These are phyloP conservation scores for Paramecium sonneborni DNA, from an alignment of 73 alveolate genomes.

Conservation along the genomic window DNA sequence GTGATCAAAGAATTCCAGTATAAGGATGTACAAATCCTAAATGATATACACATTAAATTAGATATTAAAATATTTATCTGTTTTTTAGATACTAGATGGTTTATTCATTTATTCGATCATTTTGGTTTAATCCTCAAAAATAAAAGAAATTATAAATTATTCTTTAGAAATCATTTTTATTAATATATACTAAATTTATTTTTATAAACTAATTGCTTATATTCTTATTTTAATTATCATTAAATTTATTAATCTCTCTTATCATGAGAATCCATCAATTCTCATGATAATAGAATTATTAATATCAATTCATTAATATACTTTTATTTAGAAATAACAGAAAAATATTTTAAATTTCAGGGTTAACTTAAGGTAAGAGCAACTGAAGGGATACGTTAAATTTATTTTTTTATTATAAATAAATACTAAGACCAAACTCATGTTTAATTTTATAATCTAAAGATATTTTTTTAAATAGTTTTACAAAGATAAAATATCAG, in stretches of 20 bases:
- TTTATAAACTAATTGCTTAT: too few relatives aligned
- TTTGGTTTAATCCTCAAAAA: not conserved
- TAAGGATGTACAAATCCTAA: not conserved
- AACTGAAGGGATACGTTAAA: too few relatives aligned
- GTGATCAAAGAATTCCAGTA: slow-evolving; percentile 27
- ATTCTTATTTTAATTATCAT: too few relatives aligned
- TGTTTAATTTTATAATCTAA: not conserved
- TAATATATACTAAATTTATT: not conserved
- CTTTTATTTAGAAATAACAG: too few relatives aligned
- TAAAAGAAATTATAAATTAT: too few relatives aligned
- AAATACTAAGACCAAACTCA: not conserved
- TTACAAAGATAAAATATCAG: not conserved
- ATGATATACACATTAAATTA: not conserved
- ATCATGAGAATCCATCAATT: too few relatives aligned
- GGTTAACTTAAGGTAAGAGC: too few relatives aligned
- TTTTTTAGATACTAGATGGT: not conserved
- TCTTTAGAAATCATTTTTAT: not conserved
- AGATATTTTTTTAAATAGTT: not conserved
- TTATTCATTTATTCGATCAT: not conserved
- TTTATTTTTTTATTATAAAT: not conserved
- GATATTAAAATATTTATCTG: not conserved
- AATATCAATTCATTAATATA: too few relatives aligned
- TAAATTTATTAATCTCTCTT: too few relatives aligned
- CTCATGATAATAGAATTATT: too few relatives aligned
- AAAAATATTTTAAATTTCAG: too few relatives aligned